phyloP scores from a whole-genome alignment of 208 protist genomes.

The Trypanosoma vivax region DNA sequence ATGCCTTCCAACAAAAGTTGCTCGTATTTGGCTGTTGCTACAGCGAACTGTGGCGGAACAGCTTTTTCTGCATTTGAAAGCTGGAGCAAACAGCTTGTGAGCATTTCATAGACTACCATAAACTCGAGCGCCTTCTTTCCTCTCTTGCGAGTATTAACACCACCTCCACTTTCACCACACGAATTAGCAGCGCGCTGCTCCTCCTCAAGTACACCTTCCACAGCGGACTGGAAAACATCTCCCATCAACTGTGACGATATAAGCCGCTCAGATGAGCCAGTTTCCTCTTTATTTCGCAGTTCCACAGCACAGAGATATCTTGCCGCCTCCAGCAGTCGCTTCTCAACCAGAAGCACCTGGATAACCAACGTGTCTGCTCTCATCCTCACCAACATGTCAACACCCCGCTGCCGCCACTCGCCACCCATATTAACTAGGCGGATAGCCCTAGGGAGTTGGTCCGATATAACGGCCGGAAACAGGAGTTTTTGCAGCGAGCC shows the following conservation, averaged over 20 bases:
- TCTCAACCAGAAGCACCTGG: conserved; percentile 9
- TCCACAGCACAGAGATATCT: not conserved
- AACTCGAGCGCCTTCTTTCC: conserved; percentile 12
- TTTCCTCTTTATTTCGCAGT: not conserved
- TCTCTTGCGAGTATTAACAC: not conserved
- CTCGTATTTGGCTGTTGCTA: conserved; percentile 12
- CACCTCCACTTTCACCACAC: not conserved
- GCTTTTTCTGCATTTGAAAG: not conserved
- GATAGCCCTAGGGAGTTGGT: conserved; percentile 17
- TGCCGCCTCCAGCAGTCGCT: conserved; percentile 2
- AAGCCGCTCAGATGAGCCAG: not conserved
- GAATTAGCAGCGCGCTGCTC: conserved; percentile 1
- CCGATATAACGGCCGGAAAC: conserved; percentile 9
- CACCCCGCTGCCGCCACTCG: conserved; percentile 7
- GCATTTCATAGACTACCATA: conserved; percentile 14
- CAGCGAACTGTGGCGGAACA: not conserved
- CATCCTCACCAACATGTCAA: conserved; percentile 21
- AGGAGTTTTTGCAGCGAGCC: conserved; percentile 6
- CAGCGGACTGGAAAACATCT: conserved; percentile 18
- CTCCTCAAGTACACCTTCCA: conserved; percentile 15
- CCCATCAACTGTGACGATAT: conserved; percentile 6
- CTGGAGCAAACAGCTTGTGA: conserved; percentile 1
- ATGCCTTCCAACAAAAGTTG: conserved; percentile 1
- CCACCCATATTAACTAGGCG: conserved; percentile 11
- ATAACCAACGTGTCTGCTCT: conserved; percentile 1